Evolutionary conservation across 148 eudicot genomes (phyloP).

Genomic region (Tetragonia tetragonoides): DNA sequence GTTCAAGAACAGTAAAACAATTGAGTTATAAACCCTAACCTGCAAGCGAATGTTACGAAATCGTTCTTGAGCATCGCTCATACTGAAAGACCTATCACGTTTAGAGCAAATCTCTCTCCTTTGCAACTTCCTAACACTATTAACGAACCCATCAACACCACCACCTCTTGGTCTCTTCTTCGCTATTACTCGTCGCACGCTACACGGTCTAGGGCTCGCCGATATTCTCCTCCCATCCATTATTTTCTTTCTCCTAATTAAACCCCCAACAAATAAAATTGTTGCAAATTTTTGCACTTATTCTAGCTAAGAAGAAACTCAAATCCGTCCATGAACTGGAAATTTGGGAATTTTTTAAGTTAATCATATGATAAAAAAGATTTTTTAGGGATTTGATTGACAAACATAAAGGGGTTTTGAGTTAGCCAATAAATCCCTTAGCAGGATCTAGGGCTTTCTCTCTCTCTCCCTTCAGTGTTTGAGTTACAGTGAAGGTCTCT

Average conservation of each 20-base stretch:
- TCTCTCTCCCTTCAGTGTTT: too few relatives aligned
- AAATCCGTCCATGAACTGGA: slow-evolving; percentile 1
- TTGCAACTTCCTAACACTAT: slow-evolving; percentile 88
- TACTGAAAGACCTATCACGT: slow-evolving; percentile 75
- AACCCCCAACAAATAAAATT: neutral
- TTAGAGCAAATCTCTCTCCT: slow-evolving; percentile 90
- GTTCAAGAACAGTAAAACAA: too few relatives aligned
- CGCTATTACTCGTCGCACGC: slow-evolving; percentile 74
- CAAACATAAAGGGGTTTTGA: slow-evolving; percentile 15
- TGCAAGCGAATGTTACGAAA: slow-evolving; percentile 87
- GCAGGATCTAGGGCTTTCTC: too few relatives aligned
- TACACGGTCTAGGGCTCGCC: slow-evolving; percentile 86
- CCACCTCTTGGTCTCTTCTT: slow-evolving; percentile 57
- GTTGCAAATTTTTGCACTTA: neutral
- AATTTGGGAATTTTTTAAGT: too few relatives aligned
- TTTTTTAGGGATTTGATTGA: too few relatives aligned
- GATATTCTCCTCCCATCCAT: slow-evolving; percentile 91
- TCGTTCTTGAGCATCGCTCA: slow-evolving; percentile 88
- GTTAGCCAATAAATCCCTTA: too few relatives aligned
- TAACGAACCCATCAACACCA: slow-evolving; percentile 73
- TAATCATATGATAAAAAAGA: neutral
- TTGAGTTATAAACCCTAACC: slow-evolving; percentile 34
- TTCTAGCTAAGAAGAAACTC: too few relatives aligned
- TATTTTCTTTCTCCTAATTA: neutral
- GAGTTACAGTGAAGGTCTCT: too few relatives aligned